Evolutionary conservation across 2,329 filamentous ascomycete species (phyloP).

Genomic region (Botryotinia calthae): DNA sequence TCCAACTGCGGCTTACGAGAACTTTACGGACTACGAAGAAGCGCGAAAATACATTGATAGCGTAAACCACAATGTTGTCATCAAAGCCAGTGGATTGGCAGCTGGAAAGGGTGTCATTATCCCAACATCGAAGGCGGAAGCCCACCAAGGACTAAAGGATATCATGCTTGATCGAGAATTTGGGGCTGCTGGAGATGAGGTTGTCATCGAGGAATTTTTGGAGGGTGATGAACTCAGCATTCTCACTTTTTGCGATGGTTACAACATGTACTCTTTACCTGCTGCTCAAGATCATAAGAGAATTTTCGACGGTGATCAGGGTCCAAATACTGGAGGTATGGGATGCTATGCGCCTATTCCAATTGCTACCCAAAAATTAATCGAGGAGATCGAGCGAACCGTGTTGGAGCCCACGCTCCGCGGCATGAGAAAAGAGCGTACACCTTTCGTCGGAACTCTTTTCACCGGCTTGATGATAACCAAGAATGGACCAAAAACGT

Average conservation of each 20-base stretch:
- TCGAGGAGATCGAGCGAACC: constrained; percentile 73
- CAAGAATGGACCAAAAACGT: constrained; percentile 70
- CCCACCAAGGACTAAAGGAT: constrained; percentile 73
- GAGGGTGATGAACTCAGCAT: constrained; percentile 91
- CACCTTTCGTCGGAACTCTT: constrained; percentile 70
- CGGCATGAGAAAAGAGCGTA: constrained; percentile 79
- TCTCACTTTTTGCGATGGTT: constrained; percentile 87
- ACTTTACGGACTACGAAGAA: constrained; percentile 74
- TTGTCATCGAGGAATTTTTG: constrained; percentile 93
- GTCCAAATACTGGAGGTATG: constrained; percentile 96
- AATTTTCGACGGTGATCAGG: constrained; percentile 83
- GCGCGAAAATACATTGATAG: constrained; percentile 72
- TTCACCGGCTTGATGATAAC: constrained; percentile 97
- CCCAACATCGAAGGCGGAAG: constrained; percentile 69
- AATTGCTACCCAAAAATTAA: constrained; percentile 69
- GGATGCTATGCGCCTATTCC: constrained; percentile 93
- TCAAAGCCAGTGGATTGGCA: constrained; percentile 90
- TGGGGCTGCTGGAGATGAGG: constrained; percentile 79
- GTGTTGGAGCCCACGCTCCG: constrained; percentile 88
- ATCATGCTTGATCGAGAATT: constrained; percentile 92
- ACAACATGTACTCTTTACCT: constrained; percentile 77
- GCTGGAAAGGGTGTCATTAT: constrained; percentile 93
- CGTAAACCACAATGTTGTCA: constrained; percentile 73
- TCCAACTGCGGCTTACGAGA: constrained; percentile 86
- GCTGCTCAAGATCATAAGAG: constrained; percentile 97